phyloP scores from a whole-genome alignment of 2,329 filamentous ascomycete species.

The Dryadomyces quercus-mongolicae region DNA sequence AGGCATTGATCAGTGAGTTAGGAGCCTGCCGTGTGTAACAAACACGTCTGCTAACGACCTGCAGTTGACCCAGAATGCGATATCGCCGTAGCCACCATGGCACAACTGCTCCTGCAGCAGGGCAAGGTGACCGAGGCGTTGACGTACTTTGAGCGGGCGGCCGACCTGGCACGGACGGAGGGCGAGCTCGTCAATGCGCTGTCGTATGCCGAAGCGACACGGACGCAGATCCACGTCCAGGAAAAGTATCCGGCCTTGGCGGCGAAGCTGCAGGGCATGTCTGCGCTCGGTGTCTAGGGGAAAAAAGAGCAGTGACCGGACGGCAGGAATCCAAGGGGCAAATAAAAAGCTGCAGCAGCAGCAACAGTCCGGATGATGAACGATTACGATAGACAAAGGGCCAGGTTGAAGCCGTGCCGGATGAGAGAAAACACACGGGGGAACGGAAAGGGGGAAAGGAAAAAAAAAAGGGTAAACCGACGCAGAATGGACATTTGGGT shows the following conservation, averaged over 20 bases:
- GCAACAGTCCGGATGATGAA: not conserved
- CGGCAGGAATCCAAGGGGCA: too few species aligned
- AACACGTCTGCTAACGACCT: not conserved
- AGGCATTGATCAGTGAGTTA: slow-evolving; percentile 75
- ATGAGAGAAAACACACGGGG: too few species aligned
- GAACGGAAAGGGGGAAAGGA: not conserved
- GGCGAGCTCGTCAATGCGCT: slow-evolving; percentile 93
- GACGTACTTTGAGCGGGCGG: slow-evolving; percentile 93
- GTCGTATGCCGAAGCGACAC: slow-evolving; percentile 91
- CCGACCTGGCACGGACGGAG: slow-evolving; percentile 86
- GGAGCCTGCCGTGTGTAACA: not conserved
- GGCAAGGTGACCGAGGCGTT: slow-evolving; percentile 93
- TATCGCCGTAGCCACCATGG: slow-evolving; percentile 97
- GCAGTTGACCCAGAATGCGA: slow-evolving; percentile 96
- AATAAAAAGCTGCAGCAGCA: not conserved
- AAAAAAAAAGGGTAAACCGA: not conserved
- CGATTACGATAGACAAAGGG: not conserved
- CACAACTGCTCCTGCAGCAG: slow-evolving; percentile 91
- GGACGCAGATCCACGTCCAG: slow-evolving; percentile 87
- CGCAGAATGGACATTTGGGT: not conserved
- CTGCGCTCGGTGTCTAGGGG: slow-evolving; percentile 9
- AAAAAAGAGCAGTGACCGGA: not conserved
- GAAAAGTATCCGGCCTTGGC: slow-evolving; percentile 76
- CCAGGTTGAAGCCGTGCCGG: not conserved
- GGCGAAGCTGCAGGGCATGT: slow-evolving; percentile 53